Evolutionary conservation across 2,329 filamentous ascomycete species (phyloP), one percentile per base, ranked within the genome.

Genomic region (Microdochium nivale): DNA sequence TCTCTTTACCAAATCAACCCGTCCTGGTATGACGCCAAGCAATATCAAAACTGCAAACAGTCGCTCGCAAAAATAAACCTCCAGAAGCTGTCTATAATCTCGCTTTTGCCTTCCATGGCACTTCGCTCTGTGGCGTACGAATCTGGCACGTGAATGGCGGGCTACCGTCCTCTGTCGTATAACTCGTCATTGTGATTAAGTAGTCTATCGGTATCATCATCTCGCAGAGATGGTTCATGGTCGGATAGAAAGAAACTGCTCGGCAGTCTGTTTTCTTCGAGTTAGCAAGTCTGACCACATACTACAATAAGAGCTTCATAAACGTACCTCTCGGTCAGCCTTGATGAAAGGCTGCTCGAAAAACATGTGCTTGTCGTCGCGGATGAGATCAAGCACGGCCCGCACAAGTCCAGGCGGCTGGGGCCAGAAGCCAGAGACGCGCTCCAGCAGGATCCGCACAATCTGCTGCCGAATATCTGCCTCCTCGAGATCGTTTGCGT

Each of bases 341-440:
- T 96, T 95, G 70, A 97, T 88, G 62, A 95, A 96, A 25, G 89
- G 88, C 58, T 96, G 77, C 49, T 94, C 88, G 75, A 95, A 97
- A 76, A 99, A 95, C 63, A 84, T 84, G 68, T 92, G 95, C 64
- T 84, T 88, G 51, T 88, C 85, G 66, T 95, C 96, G 76, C 95
- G 95, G 59, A 95, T 77, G 52, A 99, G 79, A 72, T 97, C 94
- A 56, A 94, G 74, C 55, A 95, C 79, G 33, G 90, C 92, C 56
- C 91, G 85, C 65, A 96, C 85, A 44, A 99, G 74, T 13, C 95
- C 95, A 92, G 92, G 97, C 19, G 95, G 92, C 66, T 97, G 92
- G 50, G 92, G 92, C 72, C 91, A 90, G 67, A 89, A 90, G 23
- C 90, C 87, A 54, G 95, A 81, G 47, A 96, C 75, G 48, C 94